Conservation (phyloP, 192 early-diverging fungal genomes). For the Linnemannia elongata region DNA sequence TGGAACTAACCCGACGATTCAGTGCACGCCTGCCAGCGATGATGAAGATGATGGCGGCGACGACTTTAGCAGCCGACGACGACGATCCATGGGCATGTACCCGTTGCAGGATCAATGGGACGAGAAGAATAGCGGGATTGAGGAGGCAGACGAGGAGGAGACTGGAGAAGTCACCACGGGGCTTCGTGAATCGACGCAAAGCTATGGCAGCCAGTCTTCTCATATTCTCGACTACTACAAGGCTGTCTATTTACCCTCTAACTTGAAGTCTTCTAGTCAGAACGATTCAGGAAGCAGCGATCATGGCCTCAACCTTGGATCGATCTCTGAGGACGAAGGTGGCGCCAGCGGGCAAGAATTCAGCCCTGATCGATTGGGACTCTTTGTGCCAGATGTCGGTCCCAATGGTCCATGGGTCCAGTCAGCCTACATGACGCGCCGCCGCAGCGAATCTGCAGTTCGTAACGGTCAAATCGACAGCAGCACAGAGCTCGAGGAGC, state of each 20-base stretch:
- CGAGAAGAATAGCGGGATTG: background rate
- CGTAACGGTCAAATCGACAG: background rate
- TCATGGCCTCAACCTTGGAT: background rate
- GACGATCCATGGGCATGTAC: background rate
- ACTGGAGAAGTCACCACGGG: background rate
- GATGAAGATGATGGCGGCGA: conserved; percentile 9
- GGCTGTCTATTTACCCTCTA: conserved; percentile 4
- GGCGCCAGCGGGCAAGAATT: background rate
- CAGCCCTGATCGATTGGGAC: background rate
- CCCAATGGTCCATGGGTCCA: conserved; percentile 34
- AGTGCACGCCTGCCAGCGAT: conserved; percentile 33
- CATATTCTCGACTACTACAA: conserved; percentile 40
- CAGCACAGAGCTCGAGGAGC: background rate
- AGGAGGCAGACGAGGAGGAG: background rate
- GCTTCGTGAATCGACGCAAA: conserved; percentile 32
- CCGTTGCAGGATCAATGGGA: background rate
- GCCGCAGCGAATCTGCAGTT: conserved; percentile 27
- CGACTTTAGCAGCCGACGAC: background rate
- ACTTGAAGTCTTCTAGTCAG: background rate
- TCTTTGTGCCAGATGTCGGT: background rate
- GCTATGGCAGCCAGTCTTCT: conserved; percentile 25
- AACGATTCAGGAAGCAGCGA: background rate
- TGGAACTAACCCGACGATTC: conserved; percentile 36
- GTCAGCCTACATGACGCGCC: conserved; percentile 50
- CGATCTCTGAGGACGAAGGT: background rate